Evolutionary conservation across 495 filamentous ascomycete genomes (phyloP).

Genomic region (Penicillium alfredii): DNA sequence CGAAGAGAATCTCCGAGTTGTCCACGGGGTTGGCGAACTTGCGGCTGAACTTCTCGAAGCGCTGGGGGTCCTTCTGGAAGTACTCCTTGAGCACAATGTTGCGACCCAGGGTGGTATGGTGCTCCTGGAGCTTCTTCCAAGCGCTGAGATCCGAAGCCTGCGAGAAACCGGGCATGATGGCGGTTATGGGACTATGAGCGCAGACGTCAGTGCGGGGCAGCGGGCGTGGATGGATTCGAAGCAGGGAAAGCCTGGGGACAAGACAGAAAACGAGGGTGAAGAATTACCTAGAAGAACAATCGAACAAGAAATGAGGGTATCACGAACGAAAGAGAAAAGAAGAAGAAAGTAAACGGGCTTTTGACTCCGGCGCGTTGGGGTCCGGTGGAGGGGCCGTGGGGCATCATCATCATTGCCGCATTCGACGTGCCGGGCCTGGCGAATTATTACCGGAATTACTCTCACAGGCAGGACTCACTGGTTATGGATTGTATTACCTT

Average conservation of each 20-base stretch:
- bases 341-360: slow-evolving; percentile 23
- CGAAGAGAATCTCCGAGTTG: slow-evolving; percentile 81
- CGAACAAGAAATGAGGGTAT: slow-evolving; percentile 9
- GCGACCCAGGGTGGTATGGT: slow-evolving; percentile 76
- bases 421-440: too few species aligned
- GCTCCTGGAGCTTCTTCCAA: slow-evolving; percentile 84
- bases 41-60: slow-evolving; percentile 85
- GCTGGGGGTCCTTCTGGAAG: slow-evolving; percentile 80
- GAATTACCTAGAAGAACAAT: slow-evolving; percentile 2
- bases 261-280: background rate
- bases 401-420: slow-evolving; percentile 23
- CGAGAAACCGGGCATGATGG: slow-evolving; percentile 53
- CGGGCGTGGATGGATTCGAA: slow-evolving; percentile 1
- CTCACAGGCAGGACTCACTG: too few species aligned
- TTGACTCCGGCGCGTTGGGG: slow-evolving; percentile 38
- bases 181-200: slow-evolving; percentile 12
- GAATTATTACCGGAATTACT: too few species aligned
- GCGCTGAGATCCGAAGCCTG: slow-evolving; percentile 76
- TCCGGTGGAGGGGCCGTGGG: slow-evolving; percentile 37
- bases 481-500: too few species aligned
- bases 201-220: slow-evolving; percentile 34
- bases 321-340: slow-evolving; percentile 14
- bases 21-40: slow-evolving; percentile 76
- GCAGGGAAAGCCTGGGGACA: slow-evolving; percentile 3
- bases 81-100: slow-evolving; percentile 88